A percentile compares a stretch with the other conserved stretches of the same genome.
Conservation (phyloP, 208 protist species). For the Leishmania mexicana region DNA sequence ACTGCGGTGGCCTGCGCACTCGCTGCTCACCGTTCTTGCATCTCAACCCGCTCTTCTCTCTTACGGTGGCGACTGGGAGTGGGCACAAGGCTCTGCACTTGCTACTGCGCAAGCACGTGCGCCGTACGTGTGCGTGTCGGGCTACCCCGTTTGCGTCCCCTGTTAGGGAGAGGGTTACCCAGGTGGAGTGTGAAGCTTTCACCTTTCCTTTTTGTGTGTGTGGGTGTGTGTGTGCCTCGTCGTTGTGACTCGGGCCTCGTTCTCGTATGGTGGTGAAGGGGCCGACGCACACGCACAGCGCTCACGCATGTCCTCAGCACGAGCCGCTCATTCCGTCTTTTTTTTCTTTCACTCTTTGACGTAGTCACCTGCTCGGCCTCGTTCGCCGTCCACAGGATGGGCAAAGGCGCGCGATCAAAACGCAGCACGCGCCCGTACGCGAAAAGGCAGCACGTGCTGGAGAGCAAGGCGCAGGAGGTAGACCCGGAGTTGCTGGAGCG, state of each 20-base stretch:
- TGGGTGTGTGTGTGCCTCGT: too few relatives aligned
- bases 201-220: neutral
- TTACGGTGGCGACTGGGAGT: neutral
- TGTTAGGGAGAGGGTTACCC: neutral
- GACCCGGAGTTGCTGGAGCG: conserved; percentile 78
- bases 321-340: neutral
- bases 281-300: neutral
- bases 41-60: neutral
- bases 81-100: neutral
- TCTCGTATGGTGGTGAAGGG: neutral
- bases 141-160: neutral
- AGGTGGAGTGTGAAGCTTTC: neutral
- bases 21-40: neutral
- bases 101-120: neutral
- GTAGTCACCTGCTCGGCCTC: neutral
- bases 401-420: conserved; percentile 79
- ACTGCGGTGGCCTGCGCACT: neutral
- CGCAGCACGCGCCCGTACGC: conserved; percentile 41
- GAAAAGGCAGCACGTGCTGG: conserved; percentile 41
- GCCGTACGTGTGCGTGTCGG: neutral
- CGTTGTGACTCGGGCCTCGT: neutral
- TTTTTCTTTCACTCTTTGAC: neutral
- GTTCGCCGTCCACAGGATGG: conserved; percentile 51
- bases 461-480: conserved; percentile 58
- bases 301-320: neutral